Evolutionary conservation across 495 filamentous ascomycete genomes (phyloP), one percentile per base, ranked within the genome.

Genomic region (Penicillium verhagenii): DNA sequence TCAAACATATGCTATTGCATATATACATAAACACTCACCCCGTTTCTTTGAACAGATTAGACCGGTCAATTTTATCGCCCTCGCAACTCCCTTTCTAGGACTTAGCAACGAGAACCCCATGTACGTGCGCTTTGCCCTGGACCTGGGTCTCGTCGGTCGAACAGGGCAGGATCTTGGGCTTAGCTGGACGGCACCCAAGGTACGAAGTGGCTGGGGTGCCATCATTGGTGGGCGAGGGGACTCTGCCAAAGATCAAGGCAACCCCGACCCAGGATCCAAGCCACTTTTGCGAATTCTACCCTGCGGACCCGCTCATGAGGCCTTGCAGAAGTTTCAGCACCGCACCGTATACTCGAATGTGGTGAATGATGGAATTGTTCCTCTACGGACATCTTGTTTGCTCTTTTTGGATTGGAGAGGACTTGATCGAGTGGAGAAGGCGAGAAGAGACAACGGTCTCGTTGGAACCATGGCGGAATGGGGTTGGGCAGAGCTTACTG

Each of bases 381-480:
- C 94, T 2, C 68, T 97, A 33, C 82, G 95, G 10, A 98, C 94
- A 11, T 97, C 95, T 47, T 97, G 92, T 69, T 76, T 98, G 14
- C 77, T 97, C n/a, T 98, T 97, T 61, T 79, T 98, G 6, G 94
- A 98, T 66, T 98, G 94, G 94, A 88, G 89, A 69, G 94, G 94
- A 0, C 77, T 98, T 7, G 92, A 88, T 20, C 85, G 90, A 21
- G 94, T 97, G 5, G 91, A 97, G 59, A 98, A 98, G 69, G 93
- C 94, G 8, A 80, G 95, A 38, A 79, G 95, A 68, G 94, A 93
- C 62, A 96, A 91, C 58, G 91, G 91, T 6, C 73, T 97, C 4
- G 88, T 98, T 37, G 92, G 92, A 24, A 95, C 92, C 1, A 86
- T 97, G 62, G 90, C 92, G 25, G 89, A 85, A 53, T 97, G 92